phyloP scores from a whole-genome alignment of 208 protist genomes.

The Crithidia brevicula region DNA sequence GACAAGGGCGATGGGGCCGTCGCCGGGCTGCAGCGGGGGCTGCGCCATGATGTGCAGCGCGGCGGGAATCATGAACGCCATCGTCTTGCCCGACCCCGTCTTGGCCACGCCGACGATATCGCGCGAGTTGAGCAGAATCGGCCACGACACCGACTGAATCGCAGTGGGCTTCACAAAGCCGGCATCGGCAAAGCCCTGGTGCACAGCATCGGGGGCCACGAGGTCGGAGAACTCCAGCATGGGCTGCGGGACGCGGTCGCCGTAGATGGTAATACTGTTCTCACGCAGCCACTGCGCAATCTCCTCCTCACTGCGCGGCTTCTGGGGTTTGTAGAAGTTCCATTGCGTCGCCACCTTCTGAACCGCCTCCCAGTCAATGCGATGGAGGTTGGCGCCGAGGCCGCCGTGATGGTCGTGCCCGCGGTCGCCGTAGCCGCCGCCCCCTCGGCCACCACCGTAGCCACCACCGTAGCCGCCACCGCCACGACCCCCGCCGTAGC shows the following conservation, averaged over 20 bases:
- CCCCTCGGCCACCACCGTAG: conserved; percentile 12
- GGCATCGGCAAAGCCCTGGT: conserved; percentile 83
- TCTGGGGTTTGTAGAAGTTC: conserved; percentile 88
- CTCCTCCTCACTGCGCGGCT: conserved; percentile 71
- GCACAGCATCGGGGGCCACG: conserved; percentile 75
- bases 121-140: conserved; percentile 82
- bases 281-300: conserved; percentile 74
- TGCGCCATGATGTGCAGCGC: conserved; percentile 92
- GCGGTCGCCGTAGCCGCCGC: conserved; percentile 12
- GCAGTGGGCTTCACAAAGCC: conserved; percentile 79
- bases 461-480: conserved; percentile 14
- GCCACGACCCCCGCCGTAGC: conserved; percentile 20
- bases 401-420: conserved; percentile 36
- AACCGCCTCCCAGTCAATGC: conserved; percentile 73
- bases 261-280: conserved; percentile 85
- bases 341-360: conserved; percentile 77
- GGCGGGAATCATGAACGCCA: conserved; percentile 93
- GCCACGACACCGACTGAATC: conserved; percentile 93
- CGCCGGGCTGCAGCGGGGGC: conserved; percentile 78
- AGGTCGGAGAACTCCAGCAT: conserved; percentile 86
- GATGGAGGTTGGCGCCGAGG: conserved; percentile 66
- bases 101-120: conserved; percentile 91
- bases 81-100: conserved; percentile 93
- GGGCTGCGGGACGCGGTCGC: conserved; percentile 82
- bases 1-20: conserved; percentile 90